phyloP scores from a whole-genome alignment of 176 grass and related monocot species.

The Microstegium vimineum region DNA sequence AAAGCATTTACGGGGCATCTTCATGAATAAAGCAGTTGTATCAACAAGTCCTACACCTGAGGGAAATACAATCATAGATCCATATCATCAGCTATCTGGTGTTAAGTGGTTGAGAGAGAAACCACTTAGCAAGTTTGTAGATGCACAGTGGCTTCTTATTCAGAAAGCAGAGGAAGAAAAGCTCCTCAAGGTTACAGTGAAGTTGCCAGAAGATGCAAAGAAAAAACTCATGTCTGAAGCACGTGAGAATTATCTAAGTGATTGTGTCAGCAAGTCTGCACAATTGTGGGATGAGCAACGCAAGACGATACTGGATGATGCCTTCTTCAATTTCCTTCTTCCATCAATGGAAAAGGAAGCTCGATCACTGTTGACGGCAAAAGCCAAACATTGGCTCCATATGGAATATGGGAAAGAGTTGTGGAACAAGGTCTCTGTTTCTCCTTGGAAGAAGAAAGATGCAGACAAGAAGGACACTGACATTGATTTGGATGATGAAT shows the following conservation, averaged over 20 bases:
- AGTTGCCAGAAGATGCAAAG: constrained; percentile 70
- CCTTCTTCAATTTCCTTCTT: constrained; percentile 75
- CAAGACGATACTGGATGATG: constrained; percentile 95
- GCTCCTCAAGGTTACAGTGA: constrained; percentile 86
- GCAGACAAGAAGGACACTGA: constrained; percentile 50
- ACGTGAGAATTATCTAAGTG: constrained; percentile 85
- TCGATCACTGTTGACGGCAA: constrained; percentile 54
- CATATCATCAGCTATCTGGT: constrained; percentile 72
- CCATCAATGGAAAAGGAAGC: constrained; percentile 95
- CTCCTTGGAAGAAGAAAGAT: constrained; percentile 84
- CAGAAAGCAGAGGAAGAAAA: constrained; percentile 99
- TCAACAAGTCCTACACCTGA: constrained; percentile 79
- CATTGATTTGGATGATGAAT: constrained; percentile 67
- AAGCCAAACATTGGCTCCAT: constrained; percentile 73
- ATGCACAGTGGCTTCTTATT: constrained; percentile 94
- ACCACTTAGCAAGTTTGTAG: constrained; percentile 72
- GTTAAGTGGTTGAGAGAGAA: constrained; percentile 82
- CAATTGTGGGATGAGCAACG: constrained; percentile 94
- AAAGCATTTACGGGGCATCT: constrained; percentile 88
- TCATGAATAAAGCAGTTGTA: constrained; percentile 86
- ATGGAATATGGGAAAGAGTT: constrained; percentile 86
- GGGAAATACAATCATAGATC: constrained; percentile 71
- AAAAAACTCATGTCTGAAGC: constrained; percentile 78
- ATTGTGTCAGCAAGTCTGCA: constrained; percentile 91
- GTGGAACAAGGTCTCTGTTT: constrained; percentile 76